These are phyloP conservation scores for Verticillium tricorpus DNA, from an alignment of 2,329 filamentous ascomycete species.

Conservation along the genomic window DNA sequence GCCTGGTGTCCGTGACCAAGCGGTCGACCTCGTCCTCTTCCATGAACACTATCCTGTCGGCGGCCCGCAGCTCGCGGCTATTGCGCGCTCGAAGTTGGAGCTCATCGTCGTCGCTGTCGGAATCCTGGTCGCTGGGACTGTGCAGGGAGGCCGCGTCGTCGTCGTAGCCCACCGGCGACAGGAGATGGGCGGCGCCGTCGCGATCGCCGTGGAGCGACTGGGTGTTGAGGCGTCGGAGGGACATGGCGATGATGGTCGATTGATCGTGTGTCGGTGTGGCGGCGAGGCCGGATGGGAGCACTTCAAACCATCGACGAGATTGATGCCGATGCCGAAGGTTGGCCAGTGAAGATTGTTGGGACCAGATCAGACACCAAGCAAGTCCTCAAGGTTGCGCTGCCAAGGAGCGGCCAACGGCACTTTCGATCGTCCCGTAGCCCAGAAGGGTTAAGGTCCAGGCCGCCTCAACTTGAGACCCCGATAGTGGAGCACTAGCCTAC, in stretches of 20 bases:
- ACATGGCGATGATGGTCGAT: conserved; percentile 4
- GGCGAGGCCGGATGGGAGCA: background rate
- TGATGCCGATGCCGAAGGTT: background rate
- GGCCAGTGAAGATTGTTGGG: background rate
- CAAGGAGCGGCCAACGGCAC: background rate
- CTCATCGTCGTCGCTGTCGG: conserved; percentile 72
- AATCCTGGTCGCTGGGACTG: conserved; percentile 66
- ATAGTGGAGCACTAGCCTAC: background rate
- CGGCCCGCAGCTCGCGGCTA: conserved; percentile 63
- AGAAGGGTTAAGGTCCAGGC: background rate
- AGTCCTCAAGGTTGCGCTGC: background rate
- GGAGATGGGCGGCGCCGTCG: conserved; percentile 39
- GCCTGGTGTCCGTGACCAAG: conserved; percentile 49
- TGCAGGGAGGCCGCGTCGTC: conserved; percentile 65
- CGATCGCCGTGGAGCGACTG: conserved; percentile 9
- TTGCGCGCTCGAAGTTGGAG: conserved; percentile 61
- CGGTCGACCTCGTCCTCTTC: conserved; percentile 70
- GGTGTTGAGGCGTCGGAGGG: conserved; percentile 8
- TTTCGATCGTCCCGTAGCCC: background rate
- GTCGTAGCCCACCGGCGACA: conserved; percentile 62
- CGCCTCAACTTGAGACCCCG: background rate
- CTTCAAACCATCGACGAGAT: background rate
- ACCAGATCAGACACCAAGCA: background rate
- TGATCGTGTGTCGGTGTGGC: background rate
- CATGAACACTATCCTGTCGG: conserved; percentile 66